Conservation (phyloP, 768 basidiomycete genomes). For the Agaricus subrufescens region DNA sequence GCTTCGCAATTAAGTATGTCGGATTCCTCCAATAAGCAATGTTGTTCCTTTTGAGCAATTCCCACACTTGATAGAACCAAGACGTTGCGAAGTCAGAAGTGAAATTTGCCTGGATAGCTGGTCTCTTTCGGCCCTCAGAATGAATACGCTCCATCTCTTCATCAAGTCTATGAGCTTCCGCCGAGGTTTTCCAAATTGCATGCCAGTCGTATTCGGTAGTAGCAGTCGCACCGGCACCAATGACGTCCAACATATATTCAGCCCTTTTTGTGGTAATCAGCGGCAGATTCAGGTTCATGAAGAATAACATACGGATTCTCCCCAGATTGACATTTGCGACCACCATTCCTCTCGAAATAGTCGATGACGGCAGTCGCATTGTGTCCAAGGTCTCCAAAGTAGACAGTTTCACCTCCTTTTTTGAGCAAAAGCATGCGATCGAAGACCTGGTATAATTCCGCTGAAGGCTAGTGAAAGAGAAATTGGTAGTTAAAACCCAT, state of each 20-base stretch:
- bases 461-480: not conserved
- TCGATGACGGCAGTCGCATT: constrained; percentile 58
- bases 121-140: constrained; percentile 38
- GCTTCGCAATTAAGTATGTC: constrained; percentile 56
- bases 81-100: constrained; percentile 47
- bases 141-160: constrained; percentile 44
- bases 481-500: not conserved
- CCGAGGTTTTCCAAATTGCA: constrained; percentile 48
- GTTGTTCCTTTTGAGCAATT: constrained; percentile 40
- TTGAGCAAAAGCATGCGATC: constrained; percentile 73
- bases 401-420: constrained; percentile 74
- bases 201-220: constrained; percentile 53
- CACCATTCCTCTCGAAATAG: constrained; percentile 75
- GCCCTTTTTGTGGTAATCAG: constrained; percentile 29
- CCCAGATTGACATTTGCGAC: constrained; percentile 49
- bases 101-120: constrained; percentile 30
- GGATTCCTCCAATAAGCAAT: constrained; percentile 52
- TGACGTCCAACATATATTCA: constrained; percentile 65
- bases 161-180: constrained; percentile 33
- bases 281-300: not conserved
- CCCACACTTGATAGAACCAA: constrained; percentile 44
- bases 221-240: constrained; percentile 69
- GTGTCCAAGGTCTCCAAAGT: constrained; percentile 67
- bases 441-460: constrained; percentile 38
- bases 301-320: constrained; percentile 63